A percentile compares a stretch with the other conserved stretches of the same genome.
Evolutionary conservation across 2,329 filamentous ascomycete genomes (phyloP).

Genomic region (Aspergillus sclerotialis): DNA sequence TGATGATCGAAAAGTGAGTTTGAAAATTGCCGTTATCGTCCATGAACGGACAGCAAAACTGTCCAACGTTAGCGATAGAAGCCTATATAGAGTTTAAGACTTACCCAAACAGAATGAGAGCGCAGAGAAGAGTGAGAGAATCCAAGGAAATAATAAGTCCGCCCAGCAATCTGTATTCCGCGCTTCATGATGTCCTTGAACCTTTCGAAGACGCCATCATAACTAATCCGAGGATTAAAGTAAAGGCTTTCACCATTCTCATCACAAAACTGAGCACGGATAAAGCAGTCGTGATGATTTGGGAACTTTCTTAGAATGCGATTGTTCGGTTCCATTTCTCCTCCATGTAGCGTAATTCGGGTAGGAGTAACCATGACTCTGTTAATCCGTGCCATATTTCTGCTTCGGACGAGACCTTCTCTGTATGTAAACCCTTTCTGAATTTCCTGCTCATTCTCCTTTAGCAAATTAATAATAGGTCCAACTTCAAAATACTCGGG

Average conservation of each 20-base stretch:
- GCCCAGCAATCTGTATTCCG: slow-evolving; percentile 58
- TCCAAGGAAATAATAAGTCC: slow-evolving; percentile 60
- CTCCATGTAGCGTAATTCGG: slow-evolving; percentile 49
- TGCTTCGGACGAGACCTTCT: slow-evolving; percentile 10
- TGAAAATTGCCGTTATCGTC: slow-evolving; percentile 21
- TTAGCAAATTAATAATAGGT: slow-evolving; percentile 35
- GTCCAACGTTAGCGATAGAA: slow-evolving; percentile 1
- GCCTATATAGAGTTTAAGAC: background rate
- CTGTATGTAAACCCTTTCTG: slow-evolving; percentile 12
- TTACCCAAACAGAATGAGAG: slow-evolving; percentile 59
- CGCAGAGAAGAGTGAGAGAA: slow-evolving; percentile 75
- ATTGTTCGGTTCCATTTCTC: slow-evolving; percentile 40
- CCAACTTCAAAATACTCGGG: slow-evolving; percentile 34
- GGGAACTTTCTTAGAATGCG: slow-evolving; percentile 19
- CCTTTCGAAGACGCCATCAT: slow-evolving; percentile 30
- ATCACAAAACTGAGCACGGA: slow-evolving; percentile 20
- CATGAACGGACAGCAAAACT: slow-evolving; percentile 43
- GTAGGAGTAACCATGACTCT: slow-evolving; percentile 55
- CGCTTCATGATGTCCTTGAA: slow-evolving; percentile 55
- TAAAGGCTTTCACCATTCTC: slow-evolving; percentile 17
- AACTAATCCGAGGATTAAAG: slow-evolving; percentile 10
- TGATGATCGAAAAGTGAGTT: slow-evolving; percentile 36
- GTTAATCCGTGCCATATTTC: slow-evolving; percentile 45
- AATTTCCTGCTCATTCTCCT: slow-evolving; percentile 35
- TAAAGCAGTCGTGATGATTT: slow-evolving; percentile 17